Evolutionary conservation across 176 grass and related monocot species (phyloP).

Genomic region (Triticum timopheevii): DNA sequence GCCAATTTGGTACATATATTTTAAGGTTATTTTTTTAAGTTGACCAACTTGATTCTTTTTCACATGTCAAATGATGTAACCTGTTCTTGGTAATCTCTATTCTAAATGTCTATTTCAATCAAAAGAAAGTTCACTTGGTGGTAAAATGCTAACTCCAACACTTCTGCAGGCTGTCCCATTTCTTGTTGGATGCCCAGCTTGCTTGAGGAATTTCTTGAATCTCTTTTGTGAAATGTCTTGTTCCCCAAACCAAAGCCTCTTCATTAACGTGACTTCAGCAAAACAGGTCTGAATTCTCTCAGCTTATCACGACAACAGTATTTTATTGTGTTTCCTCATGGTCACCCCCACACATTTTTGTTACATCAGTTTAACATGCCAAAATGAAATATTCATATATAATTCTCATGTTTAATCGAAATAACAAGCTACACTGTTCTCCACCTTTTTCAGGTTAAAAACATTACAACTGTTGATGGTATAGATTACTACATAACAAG

Average conservation of each 20-base stretch:
- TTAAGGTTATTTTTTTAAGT: background rate
- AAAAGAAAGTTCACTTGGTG: background rate
- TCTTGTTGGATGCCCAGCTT: constrained; percentile 99
- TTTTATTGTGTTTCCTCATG: background rate
- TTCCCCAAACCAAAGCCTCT: constrained; percentile 96
- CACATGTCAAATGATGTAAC: constrained; percentile 22
- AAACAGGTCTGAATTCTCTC: constrained; percentile 61
- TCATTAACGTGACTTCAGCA: constrained; percentile 92
- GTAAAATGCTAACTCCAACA: constrained; percentile 2
- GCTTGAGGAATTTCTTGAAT: constrained; percentile 98
- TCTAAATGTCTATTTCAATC: constrained; percentile 15
- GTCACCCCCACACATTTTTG: background rate
- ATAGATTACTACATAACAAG: constrained; percentile 84
- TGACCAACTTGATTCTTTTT: constrained; percentile 23
- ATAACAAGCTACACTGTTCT: constrained; percentile 24
- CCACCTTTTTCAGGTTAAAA: constrained; percentile 68
- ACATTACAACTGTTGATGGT: constrained; percentile 60
- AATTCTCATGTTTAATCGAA: constrained; percentile 2
- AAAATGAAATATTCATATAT: constrained; percentile 6
- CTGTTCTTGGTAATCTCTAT: constrained; percentile 21
- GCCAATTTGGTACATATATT: background rate
- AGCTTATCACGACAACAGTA: background rate
- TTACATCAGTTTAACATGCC: constrained; percentile 11
- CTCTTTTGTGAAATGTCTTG: constrained; percentile 91
- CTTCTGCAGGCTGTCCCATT: constrained; percentile 90